Evolutionary conservation across 2,329 filamentous ascomycete genomes (phyloP), one percentile per base, ranked within the genome.

Genomic region (Pseudogymnoascus sp.): DNA sequence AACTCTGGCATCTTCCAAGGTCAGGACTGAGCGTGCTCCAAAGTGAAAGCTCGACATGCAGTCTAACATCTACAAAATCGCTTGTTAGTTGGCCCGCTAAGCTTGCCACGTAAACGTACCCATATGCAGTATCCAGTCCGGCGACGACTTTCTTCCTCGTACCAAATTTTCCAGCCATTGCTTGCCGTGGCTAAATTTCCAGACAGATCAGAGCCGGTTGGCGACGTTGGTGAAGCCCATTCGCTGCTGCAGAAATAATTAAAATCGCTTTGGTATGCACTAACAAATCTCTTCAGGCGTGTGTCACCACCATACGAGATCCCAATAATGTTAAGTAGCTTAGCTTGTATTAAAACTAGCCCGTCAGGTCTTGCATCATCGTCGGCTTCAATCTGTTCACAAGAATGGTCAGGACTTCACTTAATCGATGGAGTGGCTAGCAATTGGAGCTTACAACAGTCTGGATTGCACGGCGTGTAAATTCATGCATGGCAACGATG

Each of bases 101-200:
- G n/a, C 25, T 34, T 31, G n/a, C n/a, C 21, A 63, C 8, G 9
- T 5, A 28, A 60, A 62, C 72, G 61, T 76, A 77, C 76, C 76
- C 77, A 80, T 60, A 78, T 73, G 60, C 73, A 70, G 64, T 78
- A 78, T 1, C 75, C 77, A 18, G 74, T 75, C 38, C 78, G 72
- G 63, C 74, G 72, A 18, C 68, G 68, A 11, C 69, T 67, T 63
- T 80, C 78, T 62, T 71, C 66, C 62, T 75, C 69, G 42, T 73
- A 67, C 77, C 77, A 79, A 14, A 62, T 37, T 12, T 56, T 63
- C 77, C 77, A 79, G 8, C 66, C 64, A 36, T 42, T n/a, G n/a
- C 18, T 60, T n/a, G 40, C 37, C 21, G 49, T 49, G 11, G 64
- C 40, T 1, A 37, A 36, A 49, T 34, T 56, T 2, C 1, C 18